Base-by-base conservation (phyloP, 2,329 filamentous ascomycete species). In the Pezicula radicicola region DNA sequence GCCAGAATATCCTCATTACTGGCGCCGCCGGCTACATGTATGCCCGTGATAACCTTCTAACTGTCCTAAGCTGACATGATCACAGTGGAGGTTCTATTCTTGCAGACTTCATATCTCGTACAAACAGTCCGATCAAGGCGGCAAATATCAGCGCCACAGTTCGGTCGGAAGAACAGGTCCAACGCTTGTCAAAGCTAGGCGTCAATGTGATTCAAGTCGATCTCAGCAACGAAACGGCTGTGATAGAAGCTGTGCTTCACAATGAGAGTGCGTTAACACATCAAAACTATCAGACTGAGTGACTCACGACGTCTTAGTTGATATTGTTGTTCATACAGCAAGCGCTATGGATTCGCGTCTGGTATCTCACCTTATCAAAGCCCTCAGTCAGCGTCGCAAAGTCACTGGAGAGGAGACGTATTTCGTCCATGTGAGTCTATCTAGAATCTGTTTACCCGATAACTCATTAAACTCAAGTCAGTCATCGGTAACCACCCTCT, bases 11-110 rank as follows among this genome's bases (percentile, higher is more conserved):
- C 46, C 63, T 71, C 35, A 62, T 70, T 53, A 70, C 68, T 41
- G 68, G 68, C 35, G 67, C 66, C 16, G 68, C 66, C 27, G 68
- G 68, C 33, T 71, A 68, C 59, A 66, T 71, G 68, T 61, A 55
- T 25, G 42, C 25, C 10, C 3, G 9, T 33, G 9, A 10, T 10
- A 13, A 13, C 7, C 30, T 7, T 33, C 9, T 12, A 13, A 10
- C 10, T 33, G 7, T 33, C 30, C 9, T 10, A 10, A 12, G 7
- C 30, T 33, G 7, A 33, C 30, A 10, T 9, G 33, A 57, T 16
- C 30, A 13, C 39, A 70, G 68, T 3, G 68, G 71, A 13, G 71
- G 71, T 15, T 70, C 70, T 21, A 40, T 72, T 21, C 36, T 72
- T 21, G 63, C 69, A 0, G 63, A 70, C 35, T 58, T 73, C 6